These are phyloP conservation scores for Phytopythium boreale DNA, from an alignment of 352 stramenopile species.

Conservation along the genomic window DNA sequence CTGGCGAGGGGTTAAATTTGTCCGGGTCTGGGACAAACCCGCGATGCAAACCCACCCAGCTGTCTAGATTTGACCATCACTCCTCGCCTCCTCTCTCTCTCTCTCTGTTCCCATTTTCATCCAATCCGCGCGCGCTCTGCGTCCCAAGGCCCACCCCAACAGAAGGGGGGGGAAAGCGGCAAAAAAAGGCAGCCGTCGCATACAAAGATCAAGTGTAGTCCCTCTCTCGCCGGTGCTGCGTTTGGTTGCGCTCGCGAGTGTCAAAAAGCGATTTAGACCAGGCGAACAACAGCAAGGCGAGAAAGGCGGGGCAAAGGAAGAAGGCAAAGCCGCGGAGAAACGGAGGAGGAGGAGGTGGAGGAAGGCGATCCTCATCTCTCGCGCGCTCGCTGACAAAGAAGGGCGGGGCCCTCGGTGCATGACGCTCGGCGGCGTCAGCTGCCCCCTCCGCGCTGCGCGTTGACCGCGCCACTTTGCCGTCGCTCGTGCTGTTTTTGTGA, in stretches of 20 bases:
- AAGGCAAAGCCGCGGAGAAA: not conserved
- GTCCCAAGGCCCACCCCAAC: not conserved
- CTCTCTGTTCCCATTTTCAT: not conserved
- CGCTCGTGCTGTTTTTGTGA: not conserved
- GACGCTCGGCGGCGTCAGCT: constrained; percentile 4
- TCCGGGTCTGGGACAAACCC: not conserved
- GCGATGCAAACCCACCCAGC: not conserved
- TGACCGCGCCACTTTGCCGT: not conserved
- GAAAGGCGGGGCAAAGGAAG: not conserved
- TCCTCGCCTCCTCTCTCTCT: not conserved
- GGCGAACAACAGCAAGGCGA: not conserved
- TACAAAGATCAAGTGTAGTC: constrained; percentile 4
- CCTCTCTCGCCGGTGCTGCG: not conserved
- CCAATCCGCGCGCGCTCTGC: constrained; percentile 1
- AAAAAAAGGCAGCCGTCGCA: not conserved
- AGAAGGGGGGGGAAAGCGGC: not conserved
- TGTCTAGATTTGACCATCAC: not conserved
- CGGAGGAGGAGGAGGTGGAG: not conserved
- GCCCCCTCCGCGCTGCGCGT: not conserved
- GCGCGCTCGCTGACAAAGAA: not conserved
- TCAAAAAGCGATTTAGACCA: constrained; percentile 9
- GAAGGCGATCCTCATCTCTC: not conserved
- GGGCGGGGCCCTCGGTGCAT: constrained; percentile 1
- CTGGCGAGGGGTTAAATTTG: not conserved
- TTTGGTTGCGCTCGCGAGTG: not conserved